Evolutionary conservation across 495 filamentous ascomycete species (phyloP), one percentile per base, ranked within the genome.

Genomic region (Neurospora tetrasperma): DNA sequence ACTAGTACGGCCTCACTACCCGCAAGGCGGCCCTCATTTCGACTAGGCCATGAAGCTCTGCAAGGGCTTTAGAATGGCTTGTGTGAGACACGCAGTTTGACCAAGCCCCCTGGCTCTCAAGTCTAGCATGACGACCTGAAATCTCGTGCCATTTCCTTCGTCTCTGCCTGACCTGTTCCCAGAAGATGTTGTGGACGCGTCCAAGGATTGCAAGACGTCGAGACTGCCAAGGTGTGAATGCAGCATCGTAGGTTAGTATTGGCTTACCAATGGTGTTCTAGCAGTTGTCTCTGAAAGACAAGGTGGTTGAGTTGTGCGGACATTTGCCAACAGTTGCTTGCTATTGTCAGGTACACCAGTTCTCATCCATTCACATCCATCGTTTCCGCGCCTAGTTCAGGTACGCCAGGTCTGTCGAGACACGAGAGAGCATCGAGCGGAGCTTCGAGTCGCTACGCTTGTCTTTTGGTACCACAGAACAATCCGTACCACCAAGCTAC

Each of bases 391-490:
- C 23, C 48, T 27, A 20, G 48, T 31, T 31, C 23, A 54, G 46
- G 46, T 27, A 54, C 20, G 48, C 23, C 48, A 59, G 23, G 12
- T 59, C 46, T 54, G 20, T 6, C 27, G 23, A 27, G 27, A 62
- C 54, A 31, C 23, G 46, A 20, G 46, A 54, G 46, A 54, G 46
- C 46, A 23, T 23, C 41, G 46, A 71, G 41, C 42, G 18, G 46
- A 62, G 16, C 20, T 7, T 70, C 71, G 16, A 71, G 88, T 59
- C 23, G 46, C 46, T 48, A 48, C n/a, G n/a, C 46, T 48, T 48
- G 46, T 48, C 46, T 54, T 10, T 23, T 54, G 46, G 46, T 54
- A 27, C 20, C 46, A 11, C 46, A 54, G 46, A 54, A 54, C 46
- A 54, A 54, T 23, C 20, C 46, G 46, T 54, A 54, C 46, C 46